Evolutionary conservation across 495 filamentous ascomycete species (phyloP).

Genomic region (Daldinia childiae): DNA sequence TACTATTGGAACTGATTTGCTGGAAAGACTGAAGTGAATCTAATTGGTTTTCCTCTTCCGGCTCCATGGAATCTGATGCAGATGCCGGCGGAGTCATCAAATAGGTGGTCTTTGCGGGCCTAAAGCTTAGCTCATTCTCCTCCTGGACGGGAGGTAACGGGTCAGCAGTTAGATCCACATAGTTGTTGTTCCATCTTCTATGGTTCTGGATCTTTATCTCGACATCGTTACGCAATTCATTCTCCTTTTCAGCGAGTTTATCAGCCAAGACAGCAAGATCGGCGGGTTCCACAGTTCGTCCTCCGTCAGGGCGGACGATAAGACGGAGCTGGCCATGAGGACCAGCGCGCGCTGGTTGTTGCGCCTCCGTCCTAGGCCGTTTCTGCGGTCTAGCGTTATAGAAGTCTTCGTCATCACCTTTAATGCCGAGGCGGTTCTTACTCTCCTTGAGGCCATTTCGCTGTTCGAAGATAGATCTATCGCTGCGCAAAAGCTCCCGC

Average conservation of each 20-base stretch:
- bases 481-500: conserved; percentile 76
- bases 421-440: conserved; percentile 88
- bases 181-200: conserved; percentile 84
- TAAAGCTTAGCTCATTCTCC: conserved; percentile 65
- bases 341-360: conserved; percentile 48
- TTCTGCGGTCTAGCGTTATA: conserved; percentile 90
- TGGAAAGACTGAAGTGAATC: conserved; percentile 24
- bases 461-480: conserved; percentile 80
- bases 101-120: conserved; percentile 83
- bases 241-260: conserved; percentile 81
- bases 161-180: conserved; percentile 82
- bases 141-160: conserved; percentile 80
- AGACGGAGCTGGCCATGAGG: conserved; percentile 67
- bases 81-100: conserved; percentile 86
- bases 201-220: conserved; percentile 83
- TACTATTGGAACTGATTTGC: conserved; percentile 46
- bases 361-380: conserved; percentile 61
- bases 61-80: conserved; percentile 68
- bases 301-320: conserved; percentile 72
- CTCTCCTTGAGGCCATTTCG: conserved; percentile 81
- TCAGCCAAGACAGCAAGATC: conserved; percentile 82
- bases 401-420: conserved; percentile 92
- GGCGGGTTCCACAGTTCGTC: conserved; percentile 68
- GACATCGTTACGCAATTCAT: conserved; percentile 77
- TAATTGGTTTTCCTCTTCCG: conserved; percentile 43